phyloP scores from a whole-genome alignment of 345 rosid species.

The Camelina neglecta region DNA sequence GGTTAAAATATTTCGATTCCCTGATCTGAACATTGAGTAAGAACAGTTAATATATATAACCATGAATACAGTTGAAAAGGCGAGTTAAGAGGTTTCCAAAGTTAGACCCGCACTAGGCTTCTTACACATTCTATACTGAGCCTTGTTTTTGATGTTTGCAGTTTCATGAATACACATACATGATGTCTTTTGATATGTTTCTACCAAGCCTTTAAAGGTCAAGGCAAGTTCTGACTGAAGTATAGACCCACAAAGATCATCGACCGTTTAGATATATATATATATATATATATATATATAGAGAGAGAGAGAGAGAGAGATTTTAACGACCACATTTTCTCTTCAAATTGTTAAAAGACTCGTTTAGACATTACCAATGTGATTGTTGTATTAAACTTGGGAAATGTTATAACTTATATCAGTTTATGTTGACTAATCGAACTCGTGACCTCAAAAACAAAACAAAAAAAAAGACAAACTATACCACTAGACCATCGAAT shows the following conservation, averaged over 20 bases:
- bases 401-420: not conserved
- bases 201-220: slow-evolving; percentile 33
- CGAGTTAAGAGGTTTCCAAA: not conserved
- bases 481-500: too few species aligned
- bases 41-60: not conserved
- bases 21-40: not conserved
- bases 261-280: not conserved
- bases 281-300: not conserved
- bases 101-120: not conserved
- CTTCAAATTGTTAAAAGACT: not conserved
- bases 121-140: not conserved
- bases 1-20: not conserved
- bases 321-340: slow-evolving; percentile 10
- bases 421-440: not conserved
- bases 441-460: not conserved
- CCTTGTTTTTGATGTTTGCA: slow-evolving; percentile 25
- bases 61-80: not conserved
- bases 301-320: not conserved
- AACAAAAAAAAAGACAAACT: not conserved
- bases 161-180: slow-evolving; percentile 32
- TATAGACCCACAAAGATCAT: not conserved
- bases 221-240: not conserved
- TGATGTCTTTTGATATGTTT: slow-evolving; percentile 33
- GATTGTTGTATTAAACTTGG: slow-evolving; percentile 11
- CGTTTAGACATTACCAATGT: not conserved